These are phyloP conservation scores for Podila epicladia DNA, from an alignment of 192 early-diverging fungal species.

Conservation along the genomic window DNA sequence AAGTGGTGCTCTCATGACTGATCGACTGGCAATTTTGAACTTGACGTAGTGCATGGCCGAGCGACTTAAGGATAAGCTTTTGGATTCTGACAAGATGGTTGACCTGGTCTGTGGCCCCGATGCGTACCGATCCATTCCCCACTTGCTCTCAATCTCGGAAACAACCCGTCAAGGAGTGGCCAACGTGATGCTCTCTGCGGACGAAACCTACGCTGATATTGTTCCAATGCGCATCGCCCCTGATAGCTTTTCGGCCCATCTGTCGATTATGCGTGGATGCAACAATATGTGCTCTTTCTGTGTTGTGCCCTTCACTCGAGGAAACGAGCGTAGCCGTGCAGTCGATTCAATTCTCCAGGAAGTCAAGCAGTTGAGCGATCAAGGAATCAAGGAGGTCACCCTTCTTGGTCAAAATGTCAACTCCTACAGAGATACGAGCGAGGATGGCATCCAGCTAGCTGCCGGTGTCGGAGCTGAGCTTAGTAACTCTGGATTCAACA, in stretches of 20 bases:
- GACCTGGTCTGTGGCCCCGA: slow-evolving; percentile 85
- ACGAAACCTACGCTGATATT: slow-evolving; percentile 84
- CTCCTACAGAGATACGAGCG: slow-evolving; percentile 77
- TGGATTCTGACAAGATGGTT: slow-evolving; percentile 74
- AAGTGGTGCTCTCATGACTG: background rate
- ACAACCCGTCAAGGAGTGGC: slow-evolving; percentile 74
- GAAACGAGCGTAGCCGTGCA: slow-evolving; percentile 75
- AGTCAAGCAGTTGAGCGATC: slow-evolving; percentile 66
- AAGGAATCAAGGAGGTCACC: slow-evolving; percentile 75
- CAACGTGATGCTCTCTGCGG: slow-evolving; percentile 83
- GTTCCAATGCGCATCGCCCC: slow-evolving; percentile 74
- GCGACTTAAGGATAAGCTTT: slow-evolving; percentile 73
- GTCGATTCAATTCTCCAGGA: slow-evolving; percentile 77
- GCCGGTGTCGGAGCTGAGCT: slow-evolving; percentile 54
- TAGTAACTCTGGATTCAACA: slow-evolving; percentile 73
- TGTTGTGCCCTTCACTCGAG: slow-evolving; percentile 82
- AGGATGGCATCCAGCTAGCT: slow-evolving; percentile 59
- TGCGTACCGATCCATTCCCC: slow-evolving; percentile 78
- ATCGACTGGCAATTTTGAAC: too few species aligned
- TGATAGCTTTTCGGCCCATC: slow-evolving; percentile 72
- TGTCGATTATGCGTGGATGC: slow-evolving; percentile 83
- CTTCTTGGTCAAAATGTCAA: slow-evolving; percentile 87
- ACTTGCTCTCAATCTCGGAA: slow-evolving; percentile 72
- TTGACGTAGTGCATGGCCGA: slow-evolving; percentile 76
- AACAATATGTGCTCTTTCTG: slow-evolving; percentile 88